Evolutionary conservation across 495 filamentous ascomycete genomes (phyloP).

Genomic region (Aspergillus kassunensis): DNA sequence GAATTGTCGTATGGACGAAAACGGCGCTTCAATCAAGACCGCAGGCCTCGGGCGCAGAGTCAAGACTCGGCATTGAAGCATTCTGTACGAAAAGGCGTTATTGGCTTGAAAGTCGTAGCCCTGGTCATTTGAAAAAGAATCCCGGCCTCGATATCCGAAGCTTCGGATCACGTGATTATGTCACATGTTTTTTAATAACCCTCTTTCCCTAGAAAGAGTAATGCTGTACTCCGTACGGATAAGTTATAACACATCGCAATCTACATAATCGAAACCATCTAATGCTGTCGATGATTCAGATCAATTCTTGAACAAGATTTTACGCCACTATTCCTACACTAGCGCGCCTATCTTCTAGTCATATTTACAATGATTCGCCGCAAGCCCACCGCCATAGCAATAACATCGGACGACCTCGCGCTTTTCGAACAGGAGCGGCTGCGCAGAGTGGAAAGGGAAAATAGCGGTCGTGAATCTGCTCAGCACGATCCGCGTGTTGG

Average conservation of each 20-base stretch:
- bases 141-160: background rate
- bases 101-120: background rate
- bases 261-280: background rate
- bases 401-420: slow-evolving; percentile 74
- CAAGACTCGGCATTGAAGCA: slow-evolving; percentile 31
- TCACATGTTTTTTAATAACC: background rate
- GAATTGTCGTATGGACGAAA: slow-evolving; percentile 25
- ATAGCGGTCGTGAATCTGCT: slow-evolving; percentile 18
- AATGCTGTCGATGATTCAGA: background rate
- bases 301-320: background rate
- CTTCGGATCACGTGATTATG: slow-evolving; percentile 6
- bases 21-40: slow-evolving; percentile 12
- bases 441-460: slow-evolving; percentile 29
- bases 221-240: background rate
- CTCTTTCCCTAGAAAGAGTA: background rate
- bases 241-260: background rate
- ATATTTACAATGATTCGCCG: slow-evolving; percentile 68
- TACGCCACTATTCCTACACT: too few relatives aligned
- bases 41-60: slow-evolving; percentile 16
- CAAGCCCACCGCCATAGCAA: slow-evolving; percentile 69
- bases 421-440: slow-evolving; percentile 63
- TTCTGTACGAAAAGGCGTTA: slow-evolving; percentile 14
- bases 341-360: background rate
- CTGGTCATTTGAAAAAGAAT: slow-evolving; percentile 9
- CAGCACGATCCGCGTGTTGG: slow-evolving; percentile 21